Conservation (phyloP, 495 filamentous ascomycete species). For the Saxophila tyrrhenica region DNA sequence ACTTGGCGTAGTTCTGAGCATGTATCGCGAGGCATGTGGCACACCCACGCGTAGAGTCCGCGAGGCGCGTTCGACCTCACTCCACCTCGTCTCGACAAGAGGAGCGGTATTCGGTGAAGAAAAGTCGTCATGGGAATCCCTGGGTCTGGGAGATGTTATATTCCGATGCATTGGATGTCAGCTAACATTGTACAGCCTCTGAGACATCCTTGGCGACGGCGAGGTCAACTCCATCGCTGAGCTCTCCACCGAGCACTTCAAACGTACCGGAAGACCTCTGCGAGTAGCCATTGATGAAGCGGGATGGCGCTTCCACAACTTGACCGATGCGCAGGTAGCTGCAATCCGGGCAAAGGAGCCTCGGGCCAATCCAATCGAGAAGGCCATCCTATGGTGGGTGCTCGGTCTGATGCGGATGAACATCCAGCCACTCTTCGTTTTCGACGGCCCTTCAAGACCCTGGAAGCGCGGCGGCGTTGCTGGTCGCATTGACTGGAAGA, state of each 20-base stretch:
- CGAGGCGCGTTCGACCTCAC: too few relatives aligned
- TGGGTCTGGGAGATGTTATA: background rate
- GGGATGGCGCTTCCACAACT: slow-evolving; percentile 25
- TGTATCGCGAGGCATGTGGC: too few relatives aligned
- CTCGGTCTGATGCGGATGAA: slow-evolving; percentile 18
- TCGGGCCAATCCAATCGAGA: slow-evolving; percentile 23
- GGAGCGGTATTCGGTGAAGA: too few relatives aligned
- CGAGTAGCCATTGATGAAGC: slow-evolving; percentile 25
- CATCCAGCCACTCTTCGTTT: slow-evolving; percentile 24
- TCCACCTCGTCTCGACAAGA: too few relatives aligned
- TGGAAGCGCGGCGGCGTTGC: slow-evolving; percentile 16
- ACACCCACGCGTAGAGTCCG: too few relatives aligned
- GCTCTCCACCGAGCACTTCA: slow-evolving; percentile 16
- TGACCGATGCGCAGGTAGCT: slow-evolving; percentile 16
- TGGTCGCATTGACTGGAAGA: slow-evolving; percentile 16
- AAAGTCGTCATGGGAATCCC: background rate
- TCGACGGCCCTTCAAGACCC: slow-evolving; percentile 19
- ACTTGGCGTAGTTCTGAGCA: too few relatives aligned
- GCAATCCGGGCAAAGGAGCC: slow-evolving; percentile 21
- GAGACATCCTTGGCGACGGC: slow-evolving; percentile 21
- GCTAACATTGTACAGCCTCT: slow-evolving; percentile 12
- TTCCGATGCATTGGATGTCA: background rate
- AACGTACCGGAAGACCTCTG: slow-evolving; percentile 14
- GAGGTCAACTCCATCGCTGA: slow-evolving; percentile 17
- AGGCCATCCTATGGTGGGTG: slow-evolving; percentile 21